These are phyloP conservation scores for Phoma sp. DNA, from an alignment of 2,329 filamentous ascomycete species.

Conservation along the genomic window DNA sequence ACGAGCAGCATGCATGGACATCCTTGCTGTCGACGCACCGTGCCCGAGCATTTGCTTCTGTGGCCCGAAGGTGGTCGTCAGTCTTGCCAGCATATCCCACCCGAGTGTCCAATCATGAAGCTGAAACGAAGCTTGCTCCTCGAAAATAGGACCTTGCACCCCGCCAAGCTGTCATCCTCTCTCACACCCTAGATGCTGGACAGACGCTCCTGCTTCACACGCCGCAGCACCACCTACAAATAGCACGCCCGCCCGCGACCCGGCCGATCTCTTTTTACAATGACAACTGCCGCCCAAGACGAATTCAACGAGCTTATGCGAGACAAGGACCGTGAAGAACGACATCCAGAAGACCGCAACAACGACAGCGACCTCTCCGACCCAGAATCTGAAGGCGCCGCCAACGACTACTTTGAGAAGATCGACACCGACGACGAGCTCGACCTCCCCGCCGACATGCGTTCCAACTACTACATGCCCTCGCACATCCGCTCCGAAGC, in stretches of 20 bases:
- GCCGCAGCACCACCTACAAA: constrained; percentile 19
- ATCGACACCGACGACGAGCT: constrained; percentile 59
- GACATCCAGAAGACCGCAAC: constrained; percentile 57
- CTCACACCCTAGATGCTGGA: constrained; percentile 11
- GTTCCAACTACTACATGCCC: constrained; percentile 63
- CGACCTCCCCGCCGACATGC: constrained; percentile 58
- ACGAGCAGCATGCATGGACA: constrained; percentile 8
- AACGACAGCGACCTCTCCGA: constrained; percentile 69
- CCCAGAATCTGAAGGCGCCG: constrained; percentile 58
- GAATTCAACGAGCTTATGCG: constrained; percentile 60
- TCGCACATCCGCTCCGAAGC: constrained; percentile 69
- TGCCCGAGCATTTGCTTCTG: constrained; percentile 6
- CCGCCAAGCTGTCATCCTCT: constrained; percentile 22
- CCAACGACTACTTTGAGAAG: constrained; percentile 63
- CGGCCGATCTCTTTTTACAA: constrained; percentile 35
- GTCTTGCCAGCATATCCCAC: constrained; percentile 14
- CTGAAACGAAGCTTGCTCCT: constrained; percentile 19
- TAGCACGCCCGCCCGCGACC: constrained; percentile 12
- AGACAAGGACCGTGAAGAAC: constrained; percentile 52
- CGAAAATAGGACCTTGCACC: constrained; percentile 19
- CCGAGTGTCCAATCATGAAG: constrained; percentile 29
- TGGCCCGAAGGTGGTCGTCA: constrained; percentile 16
- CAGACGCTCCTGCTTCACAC: constrained; percentile 11
- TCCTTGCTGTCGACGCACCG: constrained; percentile 7
- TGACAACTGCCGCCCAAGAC: constrained; percentile 56